These are phyloP conservation scores for Thelephora terrestris DNA, from an alignment of 1,284 basidiomycete genomes.

Conservation along the genomic window DNA sequence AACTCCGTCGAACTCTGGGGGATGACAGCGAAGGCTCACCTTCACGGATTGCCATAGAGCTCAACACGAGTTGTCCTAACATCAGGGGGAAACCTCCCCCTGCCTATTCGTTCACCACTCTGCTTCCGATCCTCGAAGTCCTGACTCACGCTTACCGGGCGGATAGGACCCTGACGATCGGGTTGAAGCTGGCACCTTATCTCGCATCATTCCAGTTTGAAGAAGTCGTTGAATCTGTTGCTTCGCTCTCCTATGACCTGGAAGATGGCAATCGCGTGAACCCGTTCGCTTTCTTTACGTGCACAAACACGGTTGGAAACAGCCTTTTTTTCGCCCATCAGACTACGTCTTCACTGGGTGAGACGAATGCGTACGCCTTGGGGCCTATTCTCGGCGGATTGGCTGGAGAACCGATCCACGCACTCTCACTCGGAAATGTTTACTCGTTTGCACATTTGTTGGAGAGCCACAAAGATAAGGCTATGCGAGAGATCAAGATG, in stretches of 20 bases:
- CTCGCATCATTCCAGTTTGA: conserved; percentile 52
- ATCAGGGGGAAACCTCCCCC: conserved; percentile 54
- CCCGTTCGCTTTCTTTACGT: conserved; percentile 38
- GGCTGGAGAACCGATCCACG: conserved; percentile 66
- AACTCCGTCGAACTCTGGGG: conserved; percentile 36
- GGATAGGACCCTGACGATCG: conserved; percentile 53
- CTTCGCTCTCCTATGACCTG: conserved; percentile 21
- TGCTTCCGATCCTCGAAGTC: conserved; percentile 39
- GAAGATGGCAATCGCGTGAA: conserved; percentile 29
- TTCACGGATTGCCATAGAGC: conserved; percentile 52
- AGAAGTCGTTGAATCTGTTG: conserved; percentile 37
- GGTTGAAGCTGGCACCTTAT: conserved; percentile 77
- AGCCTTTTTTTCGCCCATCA: conserved; percentile 53
- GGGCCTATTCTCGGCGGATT: conserved; percentile 59
- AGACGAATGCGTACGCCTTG: conserved; percentile 34
- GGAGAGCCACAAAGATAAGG: conserved; percentile 26
- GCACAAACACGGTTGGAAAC: conserved; percentile 71
- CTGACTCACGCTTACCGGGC: conserved; percentile 35
- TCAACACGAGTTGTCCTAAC: conserved; percentile 78
- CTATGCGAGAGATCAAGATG: conserved; percentile 41
- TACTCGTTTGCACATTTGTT: conserved; percentile 47
- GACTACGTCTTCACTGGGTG: conserved; percentile 11
- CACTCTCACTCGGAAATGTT: conserved; percentile 67
- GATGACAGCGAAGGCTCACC: conserved; percentile 15
- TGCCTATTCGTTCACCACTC: conserved; percentile 41